Conservation (phyloP, 495 filamentous ascomycete species). For the Bathelium albidoporum region DNA sequence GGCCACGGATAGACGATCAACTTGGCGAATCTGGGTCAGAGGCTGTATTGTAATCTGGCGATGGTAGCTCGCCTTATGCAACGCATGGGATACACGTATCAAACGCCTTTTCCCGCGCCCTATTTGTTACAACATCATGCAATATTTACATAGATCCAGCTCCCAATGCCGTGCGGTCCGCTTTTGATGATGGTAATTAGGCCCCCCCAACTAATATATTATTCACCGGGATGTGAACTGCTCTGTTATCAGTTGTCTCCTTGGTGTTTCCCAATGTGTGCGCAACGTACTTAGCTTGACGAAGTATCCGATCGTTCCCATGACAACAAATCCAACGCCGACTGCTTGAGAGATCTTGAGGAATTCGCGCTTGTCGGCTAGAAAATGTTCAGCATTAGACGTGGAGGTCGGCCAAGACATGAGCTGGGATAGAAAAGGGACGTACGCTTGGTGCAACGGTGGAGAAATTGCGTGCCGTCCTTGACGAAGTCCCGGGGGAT, state of each 20-base stretch:
- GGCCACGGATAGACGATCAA: too few relatives aligned
- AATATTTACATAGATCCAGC: not conserved
- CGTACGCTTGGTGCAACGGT: constrained; percentile 75
- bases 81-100: not conserved
- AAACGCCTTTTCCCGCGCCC: not conserved
- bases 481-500: constrained; percentile 74
- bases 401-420: not conserved
- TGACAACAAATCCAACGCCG: constrained; percentile 80
- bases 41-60: not conserved
- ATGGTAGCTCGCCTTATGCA: not conserved
- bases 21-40: too few relatives aligned
- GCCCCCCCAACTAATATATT: constrained; percentile 68
- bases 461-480: constrained; percentile 73
- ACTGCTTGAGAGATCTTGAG: constrained; percentile 84
- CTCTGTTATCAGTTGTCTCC: too few relatives aligned
- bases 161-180: not conserved
- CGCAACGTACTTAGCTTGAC: constrained; percentile 77
- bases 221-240: constrained; percentile 76
- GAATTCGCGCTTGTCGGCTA: constrained; percentile 78
- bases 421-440: not conserved
- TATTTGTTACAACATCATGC: not conserved
- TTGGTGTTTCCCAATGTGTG: not conserved
- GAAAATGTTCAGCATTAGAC: constrained; percentile 3
- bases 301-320: constrained; percentile 81
- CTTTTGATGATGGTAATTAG: constrained; percentile 30